Conservation (phyloP, 2,329 filamentous ascomycete species). For the Cercospora brassicicola region DNA sequence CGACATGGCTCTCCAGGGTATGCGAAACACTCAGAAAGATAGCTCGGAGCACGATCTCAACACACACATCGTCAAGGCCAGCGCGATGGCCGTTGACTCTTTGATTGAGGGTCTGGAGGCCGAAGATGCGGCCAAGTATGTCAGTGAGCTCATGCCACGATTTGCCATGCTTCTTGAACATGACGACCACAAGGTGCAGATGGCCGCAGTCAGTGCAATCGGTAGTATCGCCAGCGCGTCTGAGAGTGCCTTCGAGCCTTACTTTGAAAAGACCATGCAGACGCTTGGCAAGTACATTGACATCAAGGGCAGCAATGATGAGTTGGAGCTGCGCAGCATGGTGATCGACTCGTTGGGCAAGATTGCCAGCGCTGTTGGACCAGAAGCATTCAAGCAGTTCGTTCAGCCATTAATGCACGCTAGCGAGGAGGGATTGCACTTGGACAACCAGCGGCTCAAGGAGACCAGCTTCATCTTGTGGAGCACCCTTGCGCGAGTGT, state of each 20-base stretch:
- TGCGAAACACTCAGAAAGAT: constrained; percentile 52
- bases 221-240: constrained; percentile 87
- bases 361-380: constrained; percentile 84
- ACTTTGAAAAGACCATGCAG: constrained; percentile 86
- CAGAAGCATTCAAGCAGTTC: constrained; percentile 84
- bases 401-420: constrained; percentile 87
- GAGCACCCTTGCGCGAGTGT: constrained; percentile 92
- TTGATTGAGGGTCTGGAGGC: constrained; percentile 82
- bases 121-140: constrained; percentile 77
- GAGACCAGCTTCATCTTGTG: constrained; percentile 98
- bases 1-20: constrained; percentile 71
- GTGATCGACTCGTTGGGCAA: constrained; percentile 92
- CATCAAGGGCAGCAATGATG: constrained; percentile 85
- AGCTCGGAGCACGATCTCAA: constrained; percentile 66
- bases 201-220: constrained; percentile 81
- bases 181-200: constrained; percentile 85
- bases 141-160: constrained; percentile 77
- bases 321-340: constrained; percentile 83
- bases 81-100: constrained; percentile 86
- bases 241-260: constrained; percentile 81
- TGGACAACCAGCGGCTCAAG: constrained; percentile 85
- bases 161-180: constrained; percentile 82
- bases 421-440: constrained; percentile 83
- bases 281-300: constrained; percentile 80
- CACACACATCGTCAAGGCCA: constrained; percentile 81